These are phyloP conservation scores for Aspergillus cristatus DNA, from an alignment of 495 filamentous ascomycete species.

Conservation along the genomic window DNA sequence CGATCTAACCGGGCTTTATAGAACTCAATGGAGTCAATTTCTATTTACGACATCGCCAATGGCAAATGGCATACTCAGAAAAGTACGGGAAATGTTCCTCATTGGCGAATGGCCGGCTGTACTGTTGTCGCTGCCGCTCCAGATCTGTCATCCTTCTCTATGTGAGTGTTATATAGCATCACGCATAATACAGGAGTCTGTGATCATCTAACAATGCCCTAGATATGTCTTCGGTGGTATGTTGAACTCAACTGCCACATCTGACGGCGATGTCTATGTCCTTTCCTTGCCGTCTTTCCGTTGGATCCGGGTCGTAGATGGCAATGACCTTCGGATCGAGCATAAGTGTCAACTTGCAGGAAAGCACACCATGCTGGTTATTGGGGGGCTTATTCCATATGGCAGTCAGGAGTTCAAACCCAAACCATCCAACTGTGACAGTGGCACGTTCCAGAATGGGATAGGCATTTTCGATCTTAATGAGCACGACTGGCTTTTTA, in stretches of 20 bases:
- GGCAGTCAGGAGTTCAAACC: constrained; percentile 1
- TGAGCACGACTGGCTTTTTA: not conserved
- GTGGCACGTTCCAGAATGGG: constrained; percentile 1
- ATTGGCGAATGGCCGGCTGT: constrained; percentile 5
- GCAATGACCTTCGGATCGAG: not conserved
- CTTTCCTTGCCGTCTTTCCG: constrained; percentile 5
- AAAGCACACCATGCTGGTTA: constrained; percentile 2
- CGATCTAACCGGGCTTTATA: not conserved
- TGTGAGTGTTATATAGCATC: not conserved
- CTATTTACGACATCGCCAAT: constrained; percentile 3
- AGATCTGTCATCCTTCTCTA: constrained; percentile 4
- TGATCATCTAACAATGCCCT: too few relatives aligned
- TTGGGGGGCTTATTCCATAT: constrained; percentile 1
- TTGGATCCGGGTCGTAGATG: constrained; percentile 5
- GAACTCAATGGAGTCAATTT: constrained; percentile 5
- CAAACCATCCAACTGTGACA: constrained; percentile 1
- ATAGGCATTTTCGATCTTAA: constrained; percentile 3
- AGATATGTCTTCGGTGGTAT: constrained; percentile 7
- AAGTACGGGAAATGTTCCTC: constrained; percentile 2
- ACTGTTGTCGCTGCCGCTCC: not conserved
- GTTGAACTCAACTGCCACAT: not conserved
- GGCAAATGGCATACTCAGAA: constrained; percentile 3
- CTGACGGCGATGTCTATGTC: constrained; percentile 4
- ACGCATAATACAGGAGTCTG: too few relatives aligned
- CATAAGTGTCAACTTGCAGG: constrained; percentile 1